These are phyloP conservation scores for Centrapalus pauciflorus DNA, from an alignment of 129 eudicot genomes.

Conservation along the genomic window DNA sequence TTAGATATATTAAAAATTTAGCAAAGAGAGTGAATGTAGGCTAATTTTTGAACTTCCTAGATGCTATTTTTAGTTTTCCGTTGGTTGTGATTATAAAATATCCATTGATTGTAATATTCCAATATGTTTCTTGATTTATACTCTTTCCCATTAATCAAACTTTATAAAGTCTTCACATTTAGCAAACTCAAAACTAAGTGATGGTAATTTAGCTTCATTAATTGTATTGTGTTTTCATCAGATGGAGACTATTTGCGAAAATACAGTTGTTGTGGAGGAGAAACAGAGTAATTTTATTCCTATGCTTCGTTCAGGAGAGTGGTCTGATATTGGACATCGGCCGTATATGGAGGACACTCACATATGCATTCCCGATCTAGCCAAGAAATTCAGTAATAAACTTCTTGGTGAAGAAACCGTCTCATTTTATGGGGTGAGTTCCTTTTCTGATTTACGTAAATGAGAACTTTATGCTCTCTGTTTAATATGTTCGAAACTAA, in stretches of 20 bases:
- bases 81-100: neutral
- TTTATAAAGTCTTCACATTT: neutral
- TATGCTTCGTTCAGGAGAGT: constrained; percentile 75
- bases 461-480: neutral
- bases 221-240: constrained; percentile 11
- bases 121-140: neutral
- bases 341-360: constrained; percentile 89
- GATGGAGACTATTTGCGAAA: constrained; percentile 83
- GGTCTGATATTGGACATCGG: constrained; percentile 86
- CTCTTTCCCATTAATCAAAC: neutral
- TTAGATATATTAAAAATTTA: neutral
- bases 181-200: neutral
- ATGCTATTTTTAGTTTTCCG: neutral
- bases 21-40: neutral
- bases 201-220: neutral
- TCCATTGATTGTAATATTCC: no score
- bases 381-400: constrained; percentile 50
- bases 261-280: constrained; percentile 44
- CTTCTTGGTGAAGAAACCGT: constrained; percentile 57
- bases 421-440: constrained; percentile 92
- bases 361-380: constrained; percentile 72
- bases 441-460: neutral
- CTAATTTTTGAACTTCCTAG: neutral
- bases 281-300: constrained; percentile 54
- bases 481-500: constrained; percentile 8